Evolutionary conservation across 352 stramenopile species (phyloP), one percentile per base, ranked within the genome.

Genomic region (Aphanomyces astaci): DNA sequence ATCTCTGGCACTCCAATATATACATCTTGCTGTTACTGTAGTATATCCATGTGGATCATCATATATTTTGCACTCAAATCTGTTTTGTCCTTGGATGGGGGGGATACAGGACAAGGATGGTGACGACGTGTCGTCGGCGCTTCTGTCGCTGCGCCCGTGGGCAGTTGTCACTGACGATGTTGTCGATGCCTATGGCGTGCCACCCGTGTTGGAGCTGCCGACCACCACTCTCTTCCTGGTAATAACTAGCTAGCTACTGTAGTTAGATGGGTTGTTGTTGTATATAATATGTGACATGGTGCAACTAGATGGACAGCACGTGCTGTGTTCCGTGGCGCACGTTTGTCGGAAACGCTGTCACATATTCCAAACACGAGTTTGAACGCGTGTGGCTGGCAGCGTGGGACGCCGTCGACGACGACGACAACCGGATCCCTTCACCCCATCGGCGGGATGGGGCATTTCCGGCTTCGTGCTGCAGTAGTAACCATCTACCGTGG

Each of bases 221-320:
- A 25, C 11, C 46, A 9, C 30, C 46, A 25, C 17, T 54, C 1
- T n/a, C n/a, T n/a, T n/a, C n/a, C n/a, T n/a, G n/a, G n/a, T n/a
- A n/a, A n/a, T n/a, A n/a, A n/a, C n/a, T n/a, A n/a, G n/a, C n/a
- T n/a, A n/a, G n/a, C n/a, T n/a, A n/a, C n/a, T n/a, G n/a, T n/a
- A n/a, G n/a, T n/a, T n/a, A n/a, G n/a, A n/a, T n/a, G n/a, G n/a
- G n/a, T n/a, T n/a, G n/a, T n/a, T n/a, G n/a, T n/a, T n/a, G n/a
- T n/a, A n/a, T n/a, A n/a, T n/a, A n/a, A n/a, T n/a, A n/a, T n/a
- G n/a, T n/a, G n/a, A n/a, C n/a, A n/a, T n/a, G n/a, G n/a, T n/a
- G n/a, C n/a, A n/a, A n/a, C n/a, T 65, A 65, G 56, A 48, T 65
- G 15, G 56, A 65, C 1, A 65, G 39, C 56, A 33, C 24, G 17